Evolutionary conservation across 495 filamentous ascomycete species (phyloP), one percentile per base, ranked within the genome.

Genomic region (Penicillium simplicissimum): DNA sequence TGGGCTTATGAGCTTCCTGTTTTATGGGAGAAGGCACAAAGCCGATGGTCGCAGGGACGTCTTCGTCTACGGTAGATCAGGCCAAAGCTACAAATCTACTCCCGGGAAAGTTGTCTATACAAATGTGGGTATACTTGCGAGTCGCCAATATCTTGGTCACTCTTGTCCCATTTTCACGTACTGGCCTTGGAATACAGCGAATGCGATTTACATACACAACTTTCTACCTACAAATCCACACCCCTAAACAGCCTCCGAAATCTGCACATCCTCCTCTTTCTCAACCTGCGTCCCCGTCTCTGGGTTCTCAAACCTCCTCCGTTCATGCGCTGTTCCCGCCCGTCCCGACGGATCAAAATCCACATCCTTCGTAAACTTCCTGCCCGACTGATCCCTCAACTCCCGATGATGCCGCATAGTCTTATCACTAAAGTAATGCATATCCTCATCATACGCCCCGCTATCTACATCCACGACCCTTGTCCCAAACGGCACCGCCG

Each of bases 1-100:
- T 87, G 81, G 77, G 74, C 71, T 7, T 83, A 79, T 64, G 63
- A 73, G 55, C 45, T 78, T 45, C 79, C 81, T 1, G 63, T 49
- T 0, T 59, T 70, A 43, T 64, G 70, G 53, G 67, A 77, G 35
- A 67, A 67, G 21, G 58, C 67, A 5, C 59, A 66, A 6, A 59
- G 43, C 34, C 63, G 74, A 15, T 74, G 74, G 72, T 67, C 60
- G n/a, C 62, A 74, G 56, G 70, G 77, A 8, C 64, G 72, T 37
- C 65, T 80, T 28, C 71, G 64, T 31, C 57, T 80, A 52, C 48
- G 35, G 9, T 59, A 59, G 37, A 51, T 34, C 14, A 33, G 1
- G 15, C 48, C 14, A 31, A 21, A 11, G 9, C 1, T 43, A 8
- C 7, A 19, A 4, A 9, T 21, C 9, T 13, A 21, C 17, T 10